phyloP scores from a whole-genome alignment of 129 eudicot species.

The Lactuca sativa region DNA sequence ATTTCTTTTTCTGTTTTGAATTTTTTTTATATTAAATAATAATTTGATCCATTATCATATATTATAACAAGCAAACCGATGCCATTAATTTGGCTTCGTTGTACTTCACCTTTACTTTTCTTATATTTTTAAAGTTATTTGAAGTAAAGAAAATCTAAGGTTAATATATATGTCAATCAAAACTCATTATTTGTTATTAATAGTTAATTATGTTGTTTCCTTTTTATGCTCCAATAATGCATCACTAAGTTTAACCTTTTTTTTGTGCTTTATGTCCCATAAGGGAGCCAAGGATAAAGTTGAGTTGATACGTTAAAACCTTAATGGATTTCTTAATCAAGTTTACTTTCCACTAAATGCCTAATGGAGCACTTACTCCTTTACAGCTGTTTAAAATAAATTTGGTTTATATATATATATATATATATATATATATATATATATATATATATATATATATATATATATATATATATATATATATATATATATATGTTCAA shows the following conservation, averaged over 20 bases:
- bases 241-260: not conserved
- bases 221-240: not conserved
- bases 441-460: too few relatives aligned
- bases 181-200: not conserved
- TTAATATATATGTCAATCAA: not conserved
- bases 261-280: not conserved
- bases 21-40: too few relatives aligned
- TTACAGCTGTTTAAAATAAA: too few relatives aligned
- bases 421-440: too few relatives aligned
- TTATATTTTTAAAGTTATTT: too few relatives aligned
- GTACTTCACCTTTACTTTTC: too few relatives aligned
- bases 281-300: not conserved
- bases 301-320: constrained; percentile 14
- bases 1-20: too few relatives aligned
- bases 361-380: not conserved
- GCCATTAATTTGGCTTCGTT: not conserved
- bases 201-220: not conserved
- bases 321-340: constrained; percentile 13
- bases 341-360: constrained; percentile 16
- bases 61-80: not conserved
- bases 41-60: not conserved
- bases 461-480: too few relatives aligned
- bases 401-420: too few relatives aligned
- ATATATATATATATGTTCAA: too few relatives aligned
- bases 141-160: too few relatives aligned